Percentiles rank a stretch among this genome's conserved stretches.
Evolutionary conservation across 495 filamentous ascomycete species (phyloP).

Genomic region (Penicillium turbatum): DNA sequence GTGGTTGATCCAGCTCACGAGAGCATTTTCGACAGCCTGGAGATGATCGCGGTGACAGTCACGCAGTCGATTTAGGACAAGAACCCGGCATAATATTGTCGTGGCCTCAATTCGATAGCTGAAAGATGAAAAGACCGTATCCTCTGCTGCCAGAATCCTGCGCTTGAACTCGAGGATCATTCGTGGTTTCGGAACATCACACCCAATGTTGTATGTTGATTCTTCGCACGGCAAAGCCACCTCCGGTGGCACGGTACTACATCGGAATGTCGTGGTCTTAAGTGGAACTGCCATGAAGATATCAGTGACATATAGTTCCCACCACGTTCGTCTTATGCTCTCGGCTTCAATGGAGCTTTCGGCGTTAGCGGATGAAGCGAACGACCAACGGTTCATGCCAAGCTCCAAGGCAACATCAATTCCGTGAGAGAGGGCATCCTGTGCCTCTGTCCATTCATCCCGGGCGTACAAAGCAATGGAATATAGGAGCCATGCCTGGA

Average conservation of each 20-base stretch:
- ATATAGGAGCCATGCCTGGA: constrained; percentile 38
- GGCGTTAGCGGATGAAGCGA: constrained; percentile 22
- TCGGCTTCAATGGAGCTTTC: constrained; percentile 34
- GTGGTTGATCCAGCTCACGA: constrained; percentile 45
- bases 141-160: constrained; percentile 35
- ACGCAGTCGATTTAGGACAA: constrained; percentile 34
- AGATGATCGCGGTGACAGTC: constrained; percentile 40
- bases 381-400: constrained; percentile 35
- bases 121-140: constrained; percentile 37
- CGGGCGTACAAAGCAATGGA: constrained; percentile 36
- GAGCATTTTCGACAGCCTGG: constrained; percentile 43
- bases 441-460: constrained; percentile 32
- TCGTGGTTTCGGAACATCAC: constrained; percentile 27
- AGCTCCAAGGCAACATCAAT: constrained; percentile 36
- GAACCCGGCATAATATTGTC: constrained; percentile 33
- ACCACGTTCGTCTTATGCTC: constrained; percentile 41
- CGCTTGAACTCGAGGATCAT: constrained; percentile 35
- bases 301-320: constrained; percentile 41
- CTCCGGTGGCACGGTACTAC: constrained; percentile 32
- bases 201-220: constrained; percentile 26
- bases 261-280: constrained; percentile 27
- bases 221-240: constrained; percentile 40
- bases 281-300: constrained; percentile 34
- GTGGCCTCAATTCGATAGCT: constrained; percentile 44
- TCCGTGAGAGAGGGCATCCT: constrained; percentile 26